Evolutionary conservation across 805 yeast genomes (phyloP).

Genomic region (Wickerhamiella parazyma): DNA sequence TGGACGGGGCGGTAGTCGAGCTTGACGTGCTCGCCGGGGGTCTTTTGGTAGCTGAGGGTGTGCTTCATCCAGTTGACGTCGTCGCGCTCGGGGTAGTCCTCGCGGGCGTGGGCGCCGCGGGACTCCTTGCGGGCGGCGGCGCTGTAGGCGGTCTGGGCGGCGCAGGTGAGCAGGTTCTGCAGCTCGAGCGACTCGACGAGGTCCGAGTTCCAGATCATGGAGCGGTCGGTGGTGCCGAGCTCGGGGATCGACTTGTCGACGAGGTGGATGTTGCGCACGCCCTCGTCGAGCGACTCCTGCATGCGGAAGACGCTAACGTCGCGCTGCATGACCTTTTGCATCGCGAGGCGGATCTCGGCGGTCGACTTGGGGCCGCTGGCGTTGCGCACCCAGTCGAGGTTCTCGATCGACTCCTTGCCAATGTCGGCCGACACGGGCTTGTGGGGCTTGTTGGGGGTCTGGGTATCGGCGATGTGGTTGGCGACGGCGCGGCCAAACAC

Average conservation of each 20-base stretch:
- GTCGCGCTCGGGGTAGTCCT: conserved; percentile 91
- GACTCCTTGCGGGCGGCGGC: conserved; percentile 95
- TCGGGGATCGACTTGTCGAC: conserved; percentile 64
- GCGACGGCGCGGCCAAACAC: conserved; percentile 98
- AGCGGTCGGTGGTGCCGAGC: conserved; percentile 83
- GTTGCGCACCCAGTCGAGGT: conserved; percentile 76
- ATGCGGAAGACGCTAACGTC: conserved; percentile 96
- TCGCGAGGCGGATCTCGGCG: conserved; percentile 74
- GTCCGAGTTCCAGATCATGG: conserved; percentile 98
- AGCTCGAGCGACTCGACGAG: conserved; percentile 90
- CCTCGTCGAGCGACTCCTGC: conserved; percentile 80
- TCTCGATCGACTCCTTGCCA: conserved; percentile 80
- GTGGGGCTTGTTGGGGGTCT: conserved; percentile 82
- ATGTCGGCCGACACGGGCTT: conserved; percentile 70
- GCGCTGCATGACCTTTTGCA: conserved; percentile 94
- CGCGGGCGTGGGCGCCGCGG: conserved; percentile 99
- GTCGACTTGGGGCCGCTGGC: conserved; percentile 74
- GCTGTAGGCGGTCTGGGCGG: conserved; percentile 84
- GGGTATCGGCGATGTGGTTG: conserved; percentile 71
- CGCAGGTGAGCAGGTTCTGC: conserved; percentile 93
- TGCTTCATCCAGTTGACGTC: conserved; percentile 98
- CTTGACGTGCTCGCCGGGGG: conserved; percentile 53
- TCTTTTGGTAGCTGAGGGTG: conserved; percentile 78
- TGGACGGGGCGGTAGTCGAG: conserved; percentile 81
- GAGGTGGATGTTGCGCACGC: conserved; percentile 63